phyloP scores from a whole-genome alignment of 176 grass and related monocot genomes.

The Carex pumila region DNA sequence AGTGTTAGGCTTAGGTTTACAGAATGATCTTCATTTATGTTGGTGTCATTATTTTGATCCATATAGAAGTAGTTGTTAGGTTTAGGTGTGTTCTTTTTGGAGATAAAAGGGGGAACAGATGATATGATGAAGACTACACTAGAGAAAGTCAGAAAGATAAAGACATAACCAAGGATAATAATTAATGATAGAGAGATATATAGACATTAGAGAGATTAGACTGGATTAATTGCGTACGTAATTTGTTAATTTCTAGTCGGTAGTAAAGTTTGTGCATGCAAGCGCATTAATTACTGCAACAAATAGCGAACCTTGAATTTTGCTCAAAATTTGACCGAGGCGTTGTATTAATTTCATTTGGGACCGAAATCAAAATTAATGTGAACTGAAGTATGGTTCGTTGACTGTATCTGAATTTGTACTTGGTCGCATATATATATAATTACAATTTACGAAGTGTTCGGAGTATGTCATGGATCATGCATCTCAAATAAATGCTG shows the following conservation, averaged over 20 bases:
- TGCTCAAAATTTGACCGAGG: background rate
- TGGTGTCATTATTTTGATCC: slow-evolving; percentile 19
- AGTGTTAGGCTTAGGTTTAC: slow-evolving; percentile 11
- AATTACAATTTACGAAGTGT: background rate
- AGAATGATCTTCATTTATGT: background rate
- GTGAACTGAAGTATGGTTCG: background rate
- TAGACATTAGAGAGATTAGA: background rate
- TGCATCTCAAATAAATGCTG: background rate
- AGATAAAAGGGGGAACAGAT: background rate
- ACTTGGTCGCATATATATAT: background rate
- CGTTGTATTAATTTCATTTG: background rate
- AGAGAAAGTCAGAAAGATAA: background rate
- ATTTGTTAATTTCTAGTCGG: background rate
- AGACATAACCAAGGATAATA: background rate
- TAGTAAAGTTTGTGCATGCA: background rate
- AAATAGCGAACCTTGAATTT: background rate
- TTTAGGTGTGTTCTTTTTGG: background rate
- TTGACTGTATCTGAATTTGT: background rate
- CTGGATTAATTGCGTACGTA: background rate
- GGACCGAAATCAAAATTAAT: background rate
- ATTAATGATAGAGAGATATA: background rate
- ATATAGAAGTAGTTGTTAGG: background rate
- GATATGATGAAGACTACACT: background rate
- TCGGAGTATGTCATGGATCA: background rate
- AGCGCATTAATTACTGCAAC: background rate